Evolutionary conservation across 352 stramenopile species (phyloP).

Genomic region (Globisporangium abappressorium): DNA sequence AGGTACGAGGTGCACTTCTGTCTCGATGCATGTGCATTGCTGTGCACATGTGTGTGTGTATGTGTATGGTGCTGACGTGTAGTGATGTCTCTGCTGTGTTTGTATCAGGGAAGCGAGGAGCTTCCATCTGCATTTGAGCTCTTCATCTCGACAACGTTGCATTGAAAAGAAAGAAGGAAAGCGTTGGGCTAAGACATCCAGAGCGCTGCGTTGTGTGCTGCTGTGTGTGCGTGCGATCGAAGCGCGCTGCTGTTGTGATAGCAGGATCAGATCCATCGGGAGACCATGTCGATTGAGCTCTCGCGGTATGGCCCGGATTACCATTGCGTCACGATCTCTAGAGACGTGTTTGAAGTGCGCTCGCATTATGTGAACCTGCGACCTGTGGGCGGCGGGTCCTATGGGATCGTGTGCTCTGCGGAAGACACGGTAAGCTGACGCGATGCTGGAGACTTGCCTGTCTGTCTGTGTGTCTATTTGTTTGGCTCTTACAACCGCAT

Average conservation of each 20-base stretch:
- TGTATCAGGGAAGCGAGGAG: not conserved
- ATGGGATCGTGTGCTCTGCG: conserved; percentile 91
- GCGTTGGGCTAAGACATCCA: no score
- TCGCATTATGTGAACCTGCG: conserved; percentile 81
- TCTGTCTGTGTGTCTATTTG: not conserved
- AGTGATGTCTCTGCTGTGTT: not conserved
- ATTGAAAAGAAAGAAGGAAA: no score
- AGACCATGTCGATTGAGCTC: conserved; percentile 54
- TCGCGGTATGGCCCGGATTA: conserved; percentile 78
- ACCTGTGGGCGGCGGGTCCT: conserved; percentile 82
- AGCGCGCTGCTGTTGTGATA: not conserved
- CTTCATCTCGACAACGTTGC: not conserved
- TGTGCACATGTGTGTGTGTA: not conserved
- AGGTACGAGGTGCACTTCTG: not conserved
- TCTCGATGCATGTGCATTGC: not conserved
- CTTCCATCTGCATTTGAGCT: not conserved
- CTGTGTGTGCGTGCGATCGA: not conserved
- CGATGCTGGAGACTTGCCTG: not conserved
- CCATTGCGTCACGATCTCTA: conserved; percentile 79
- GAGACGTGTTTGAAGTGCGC: conserved; percentile 80
- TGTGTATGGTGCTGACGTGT: conserved; percentile 1
- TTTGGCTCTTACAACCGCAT: not conserved
- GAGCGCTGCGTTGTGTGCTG: no score
- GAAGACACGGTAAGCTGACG: conserved; percentile 76
- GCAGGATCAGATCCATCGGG: not conserved